Evolutionary conservation across 306 rosid species (phyloP).

Genomic region (Macrotyloma uniflorum): DNA sequence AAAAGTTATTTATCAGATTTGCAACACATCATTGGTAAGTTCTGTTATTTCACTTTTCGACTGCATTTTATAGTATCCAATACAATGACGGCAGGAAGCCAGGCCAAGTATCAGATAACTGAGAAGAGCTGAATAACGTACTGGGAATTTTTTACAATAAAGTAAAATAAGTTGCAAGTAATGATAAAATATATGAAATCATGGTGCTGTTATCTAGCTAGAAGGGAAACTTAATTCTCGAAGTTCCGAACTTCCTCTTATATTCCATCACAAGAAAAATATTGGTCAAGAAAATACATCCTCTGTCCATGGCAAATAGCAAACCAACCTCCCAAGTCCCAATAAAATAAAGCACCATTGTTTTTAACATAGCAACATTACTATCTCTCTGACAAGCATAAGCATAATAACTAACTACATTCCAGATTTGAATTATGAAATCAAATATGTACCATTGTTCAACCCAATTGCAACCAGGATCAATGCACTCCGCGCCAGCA

Average conservation of each 20-base stretch:
- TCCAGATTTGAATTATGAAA: conserved; percentile 4
- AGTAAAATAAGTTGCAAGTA: neutral
- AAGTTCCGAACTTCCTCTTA: conserved; percentile 17
- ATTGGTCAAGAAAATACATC: neutral
- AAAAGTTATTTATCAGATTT: conserved; percentile 4
- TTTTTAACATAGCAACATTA: neutral
- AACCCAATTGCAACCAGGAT: conserved; percentile 88
- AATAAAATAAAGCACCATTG: neutral
- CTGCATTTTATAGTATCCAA: neutral
- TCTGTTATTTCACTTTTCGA: conserved; percentile 2
- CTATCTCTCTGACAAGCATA: neutral
- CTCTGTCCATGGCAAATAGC: neutral
- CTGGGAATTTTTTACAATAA: neutral
- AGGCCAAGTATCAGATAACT: conserved; percentile 2
- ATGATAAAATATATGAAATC: neutral
- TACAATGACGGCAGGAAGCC: neutral
- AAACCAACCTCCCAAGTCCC: conserved; percentile 5
- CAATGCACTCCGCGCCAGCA: conserved; percentile 97
- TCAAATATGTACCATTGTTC: conserved; percentile 81
- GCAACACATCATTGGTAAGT: neutral
- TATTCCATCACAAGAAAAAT: neutral
- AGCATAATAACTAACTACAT: conserved; percentile 7
- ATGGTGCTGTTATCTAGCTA: conserved; percentile 13
- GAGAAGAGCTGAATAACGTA: neutral
- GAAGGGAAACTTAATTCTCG: neutral